Conservation (phyloP, 73 alveolate species). For the Symbiodinium natans region DNA sequence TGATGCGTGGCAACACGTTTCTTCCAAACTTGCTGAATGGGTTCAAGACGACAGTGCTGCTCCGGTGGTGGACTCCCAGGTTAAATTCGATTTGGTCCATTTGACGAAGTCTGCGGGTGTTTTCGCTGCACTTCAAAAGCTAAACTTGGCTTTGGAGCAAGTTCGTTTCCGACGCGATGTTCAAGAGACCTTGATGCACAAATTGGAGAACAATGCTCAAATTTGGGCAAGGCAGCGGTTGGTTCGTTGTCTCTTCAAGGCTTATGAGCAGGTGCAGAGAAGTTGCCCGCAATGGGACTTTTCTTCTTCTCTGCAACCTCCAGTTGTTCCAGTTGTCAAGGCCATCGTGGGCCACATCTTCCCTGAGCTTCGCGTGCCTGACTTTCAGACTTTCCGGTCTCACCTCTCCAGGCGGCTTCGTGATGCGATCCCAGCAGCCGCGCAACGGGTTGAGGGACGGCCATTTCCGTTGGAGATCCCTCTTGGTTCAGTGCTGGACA, state of each 20-base stretch:
- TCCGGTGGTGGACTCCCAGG: conserved; percentile 8
- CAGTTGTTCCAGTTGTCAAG: conserved; percentile 19
- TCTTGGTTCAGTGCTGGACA: background rate
- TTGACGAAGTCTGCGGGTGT: background rate
- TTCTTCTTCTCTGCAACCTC: background rate
- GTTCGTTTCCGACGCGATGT: background rate
- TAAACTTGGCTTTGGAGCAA: background rate
- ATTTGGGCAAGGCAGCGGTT: conserved; percentile 47
- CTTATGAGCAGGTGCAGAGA: background rate
- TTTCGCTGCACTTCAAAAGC: background rate
- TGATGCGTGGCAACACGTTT: background rate
- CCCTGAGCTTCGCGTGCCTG: background rate
- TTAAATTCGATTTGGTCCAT: background rate
- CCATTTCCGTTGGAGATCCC: conserved; percentile 47
- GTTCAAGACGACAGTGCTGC: background rate
- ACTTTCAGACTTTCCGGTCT: background rate
- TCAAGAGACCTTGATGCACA: conserved; percentile 21
- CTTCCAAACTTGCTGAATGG: conserved; percentile 3
- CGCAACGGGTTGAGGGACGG: background rate
- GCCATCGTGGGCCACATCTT: background rate
- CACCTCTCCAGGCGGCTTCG: conserved; percentile 1
- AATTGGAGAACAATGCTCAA: conserved; percentile 21
- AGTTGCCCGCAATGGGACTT: conserved; percentile 45
- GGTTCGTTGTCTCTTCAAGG: background rate
- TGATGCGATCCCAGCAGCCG: background rate